Conservation (phyloP, 352 stramenopile genomes). For the Phytopythium montanum region DNA sequence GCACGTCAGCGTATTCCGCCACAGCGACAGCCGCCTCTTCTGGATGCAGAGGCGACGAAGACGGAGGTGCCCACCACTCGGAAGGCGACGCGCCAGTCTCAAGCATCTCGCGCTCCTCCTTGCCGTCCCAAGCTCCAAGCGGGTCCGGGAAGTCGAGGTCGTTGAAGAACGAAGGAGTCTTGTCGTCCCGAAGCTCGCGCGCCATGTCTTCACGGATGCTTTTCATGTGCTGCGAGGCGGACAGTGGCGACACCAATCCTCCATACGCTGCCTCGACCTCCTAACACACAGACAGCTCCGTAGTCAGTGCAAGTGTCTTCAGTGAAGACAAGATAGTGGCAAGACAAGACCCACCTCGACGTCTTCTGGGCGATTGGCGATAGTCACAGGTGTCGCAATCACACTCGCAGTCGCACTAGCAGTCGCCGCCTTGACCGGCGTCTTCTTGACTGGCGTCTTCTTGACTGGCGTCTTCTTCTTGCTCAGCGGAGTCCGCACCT, state of each 20-base stretch:
- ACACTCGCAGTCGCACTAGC: too few species aligned
- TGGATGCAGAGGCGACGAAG: constrained; percentile 11
- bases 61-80: constrained; percentile 43
- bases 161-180: constrained; percentile 47
- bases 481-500: constrained; percentile 19
- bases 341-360: neutral
- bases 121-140: constrained; percentile 29
- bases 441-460: constrained; percentile 12
- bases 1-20: constrained; percentile 26
- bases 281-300: constrained; percentile 16
- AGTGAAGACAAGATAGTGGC: neutral
- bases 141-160: constrained; percentile 26
- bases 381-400: neutral
- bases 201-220: constrained; percentile 51
- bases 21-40: constrained; percentile 7
- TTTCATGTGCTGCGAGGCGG: constrained; percentile 34
- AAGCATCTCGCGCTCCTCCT: constrained; percentile 36
- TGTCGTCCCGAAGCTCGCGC: constrained; percentile 41
- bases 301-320: neutral
- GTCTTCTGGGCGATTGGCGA: neutral
- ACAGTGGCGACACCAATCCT: constrained; percentile 33
- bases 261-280: constrained; percentile 76
- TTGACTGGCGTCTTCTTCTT: constrained; percentile 15
- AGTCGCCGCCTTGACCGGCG: constrained; percentile 4
- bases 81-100: constrained; percentile 33